Evolutionary conservation across 495 filamentous ascomycete species (phyloP), one percentile per base, ranked within the genome.

Genomic region (Halenospora varia): DNA sequence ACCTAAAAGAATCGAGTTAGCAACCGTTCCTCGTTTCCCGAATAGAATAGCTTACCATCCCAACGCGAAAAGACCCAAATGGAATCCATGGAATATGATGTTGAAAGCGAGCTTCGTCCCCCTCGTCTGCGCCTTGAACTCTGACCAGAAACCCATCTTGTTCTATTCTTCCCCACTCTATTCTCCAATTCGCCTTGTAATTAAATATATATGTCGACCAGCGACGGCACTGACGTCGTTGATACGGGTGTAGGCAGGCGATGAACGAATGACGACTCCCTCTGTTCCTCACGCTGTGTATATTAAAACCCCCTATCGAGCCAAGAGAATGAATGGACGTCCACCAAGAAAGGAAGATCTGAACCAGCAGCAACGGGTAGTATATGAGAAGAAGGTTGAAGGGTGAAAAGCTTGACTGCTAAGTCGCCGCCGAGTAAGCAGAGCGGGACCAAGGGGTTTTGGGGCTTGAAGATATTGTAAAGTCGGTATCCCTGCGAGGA

Each of bases 1-100:
- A 89, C 91, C 92, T 96, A 65, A 2, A 48, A 22, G 18, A 13
- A n/a, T n/a, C 10, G 15, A 19, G 59, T 74, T 61, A 74, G 67
- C 23, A 50, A n/a, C n/a, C n/a, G 13, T n/a, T 11, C 48, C 39
- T 23, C 10, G 44, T 41, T 22, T 11, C 35, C 39, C 19, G 51
- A 59, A 40, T 57, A 42, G 26, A 25, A 19, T 50, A 19, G 73
- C 82, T 58, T 79, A 97, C 94, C 94, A 99, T 84, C 94, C 94
- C 48, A 85, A 77, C 19, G 80, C 85, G 66, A 99, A 97, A 22
- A 96, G 68, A 18, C 77, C 86, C 69, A 87, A 82, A 73, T 97
- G 94, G 26, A 87, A 66, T 8, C 81, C 85, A 84, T 92, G 95
- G 71, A 96, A 98, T 51, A 95, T 61, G 53, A 88, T 57, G 73